Evolutionary conservation across 2,329 filamentous ascomycete species (phyloP).

Genomic region (Paecilomyces sp.): DNA sequence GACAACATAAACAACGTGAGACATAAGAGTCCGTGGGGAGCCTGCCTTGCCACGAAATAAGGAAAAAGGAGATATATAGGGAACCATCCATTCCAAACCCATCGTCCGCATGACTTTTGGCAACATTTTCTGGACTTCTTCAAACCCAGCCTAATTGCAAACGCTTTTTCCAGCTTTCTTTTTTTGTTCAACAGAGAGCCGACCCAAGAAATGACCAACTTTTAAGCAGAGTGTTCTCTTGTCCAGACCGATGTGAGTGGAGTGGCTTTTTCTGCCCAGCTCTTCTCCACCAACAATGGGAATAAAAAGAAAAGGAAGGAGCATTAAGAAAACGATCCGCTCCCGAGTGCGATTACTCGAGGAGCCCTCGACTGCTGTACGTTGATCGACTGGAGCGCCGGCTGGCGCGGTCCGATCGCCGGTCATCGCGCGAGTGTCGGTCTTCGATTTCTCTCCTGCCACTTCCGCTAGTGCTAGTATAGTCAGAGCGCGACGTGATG

Average conservation of each 20-base stretch:
- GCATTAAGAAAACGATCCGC: neutral
- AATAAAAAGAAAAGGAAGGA: neutral
- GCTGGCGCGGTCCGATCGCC: constrained; percentile 29
- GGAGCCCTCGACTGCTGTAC: constrained; percentile 22
- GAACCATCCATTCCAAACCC: neutral
- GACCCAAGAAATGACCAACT: constrained; percentile 7
- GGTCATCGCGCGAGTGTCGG: constrained; percentile 25
- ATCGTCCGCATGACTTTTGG: neutral
- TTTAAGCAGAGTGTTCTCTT: constrained; percentile 4
- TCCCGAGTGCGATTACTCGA: constrained; percentile 6
- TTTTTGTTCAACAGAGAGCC: constrained; percentile 9
- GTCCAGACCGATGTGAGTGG: neutral
- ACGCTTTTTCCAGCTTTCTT: neutral
- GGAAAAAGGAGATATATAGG: neutral
- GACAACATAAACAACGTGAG: constrained; percentile 16
- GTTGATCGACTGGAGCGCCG: constrained; percentile 31
- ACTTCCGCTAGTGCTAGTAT: constrained; percentile 21
- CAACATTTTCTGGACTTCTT: constrained; percentile 6
- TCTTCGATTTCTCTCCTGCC: constrained; percentile 24
- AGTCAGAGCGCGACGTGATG: constrained; percentile 27
- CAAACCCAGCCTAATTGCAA: constrained; percentile 1
- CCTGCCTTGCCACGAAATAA: neutral
- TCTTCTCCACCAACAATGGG: neutral
- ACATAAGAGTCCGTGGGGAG: neutral
- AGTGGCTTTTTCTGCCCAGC: neutral